Base-by-base conservation (phyloP, 208 protist genomes). In the Borovskyia barvae region DNA sequence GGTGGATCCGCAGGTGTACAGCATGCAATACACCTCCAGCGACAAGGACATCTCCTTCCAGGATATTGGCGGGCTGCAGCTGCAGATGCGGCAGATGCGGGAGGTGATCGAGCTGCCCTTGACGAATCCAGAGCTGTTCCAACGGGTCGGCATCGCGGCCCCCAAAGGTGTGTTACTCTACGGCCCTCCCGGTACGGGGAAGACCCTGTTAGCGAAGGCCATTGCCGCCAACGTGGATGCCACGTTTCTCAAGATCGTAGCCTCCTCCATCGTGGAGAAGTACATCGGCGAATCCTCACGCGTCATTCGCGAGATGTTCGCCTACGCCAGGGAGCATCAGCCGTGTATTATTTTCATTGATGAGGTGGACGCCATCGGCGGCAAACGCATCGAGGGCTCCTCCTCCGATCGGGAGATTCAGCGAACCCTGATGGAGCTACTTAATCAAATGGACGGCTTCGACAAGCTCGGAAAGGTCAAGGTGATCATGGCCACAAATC, bases 291-390 rank as follows among this genome's bases (percentile, higher is more conserved):
- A 99, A 80, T 97, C 87, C 17, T 98, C 98, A 14, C 88, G 98
- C 30, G 79, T 99, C 20, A 97, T 99, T 62, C 91, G 99, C 36
- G 98, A 99, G 69, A 99, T 99, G 98, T 99, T 99, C 80, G 97
- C 92, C 71, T 97, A 96, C 79, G 93, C 94, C 14, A 81, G 92
- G 7, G 97, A 99, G 39, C 97, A 99, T 80, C 80, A 99, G 84
- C 98, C 99, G 11, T 99, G 98, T 76, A 98, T 99, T 59, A 99
- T 99, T 60, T 99, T 99, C 74, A 99, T 99, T 84, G 99, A 99
- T 81, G 99, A 99, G 80, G 98, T 99, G 53, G 99, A 99, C 65
- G 99, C 99, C 24, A 99, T 99, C 55, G 99, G 98, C 52, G 98
- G 98, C 15, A 93, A 97, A 48, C 82, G 99, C 56, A 99, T 99